Base-by-base conservation (phyloP, 2,329 filamentous ascomycete genomes). In the Cadophora gregata region DNA sequence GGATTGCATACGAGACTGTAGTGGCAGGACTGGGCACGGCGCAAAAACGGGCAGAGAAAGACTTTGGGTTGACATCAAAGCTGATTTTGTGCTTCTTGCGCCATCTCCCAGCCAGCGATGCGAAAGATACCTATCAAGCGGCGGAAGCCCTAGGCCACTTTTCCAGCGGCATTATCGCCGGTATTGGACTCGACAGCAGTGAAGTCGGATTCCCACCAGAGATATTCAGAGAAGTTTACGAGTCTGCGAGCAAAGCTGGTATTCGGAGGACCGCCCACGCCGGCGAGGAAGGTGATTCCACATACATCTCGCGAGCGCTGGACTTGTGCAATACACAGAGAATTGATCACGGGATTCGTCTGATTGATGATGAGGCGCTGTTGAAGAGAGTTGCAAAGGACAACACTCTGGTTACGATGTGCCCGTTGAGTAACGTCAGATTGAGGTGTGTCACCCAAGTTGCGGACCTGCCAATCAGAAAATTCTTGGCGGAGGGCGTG, bases 311-410 rank as follows among this genome's bases (percentile, higher is more conserved):
- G 27, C 81, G 82, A 29, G 88, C 91, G 1, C 80, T 93, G 48
- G 85, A 90, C 71, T 75, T 82, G 33, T 83, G 93, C 51, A 80
- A 83, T 25, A 86, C 88, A 50, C 80, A 85, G 76, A 85, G 92
- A 50, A 92, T 95, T 74, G 91, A 94, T 76, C 90, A 95, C 75
- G 91, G 91, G 0, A 87, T 92, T 64, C 84, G 86, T 9, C 81
- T 92, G 9, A 81, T 85, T 5, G 83, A 90, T 51, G 87, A 92
- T 69, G 78, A 81, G 0, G 81, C 77, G 24, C 80, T 93, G 29
- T 79, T 93, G 76, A 75, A 81, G 67, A 81, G 84, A 27, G 82
- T 93, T 16, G 89, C 85, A 1, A 75, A 79, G 14, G 80, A 86
- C 64, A 80, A 84, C 45, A 86, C 85, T 24, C 74, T 94, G 75